Base-by-base conservation (phyloP, 2,329 filamentous ascomycete genomes). In the Juglanconis oblonga region DNA sequence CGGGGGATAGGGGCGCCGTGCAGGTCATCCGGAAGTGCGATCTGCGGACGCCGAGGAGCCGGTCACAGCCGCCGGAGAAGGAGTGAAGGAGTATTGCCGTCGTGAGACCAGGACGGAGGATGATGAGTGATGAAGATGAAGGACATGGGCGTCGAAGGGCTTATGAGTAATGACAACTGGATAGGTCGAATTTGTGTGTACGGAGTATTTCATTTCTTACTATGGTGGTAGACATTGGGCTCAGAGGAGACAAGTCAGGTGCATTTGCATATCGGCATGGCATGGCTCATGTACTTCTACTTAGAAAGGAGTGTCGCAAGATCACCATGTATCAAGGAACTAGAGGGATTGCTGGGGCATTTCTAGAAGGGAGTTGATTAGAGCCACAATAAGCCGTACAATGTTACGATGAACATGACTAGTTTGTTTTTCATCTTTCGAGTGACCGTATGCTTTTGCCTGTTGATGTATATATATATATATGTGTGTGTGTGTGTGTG, bases 11-110 rank as follows among this genome's bases (percentile, higher is more conserved):
- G 17, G 55, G 52, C 11, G 62, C 50, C 8, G 40, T 62, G 36
- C 58, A 61, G 24, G 59, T 64, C 9, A 32, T 64, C 32, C 45
- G 62, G 5, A 62, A 59, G 57, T 62, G 56, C 48, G 62, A 64
- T 10, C 6, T 64, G 51, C 17, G 55, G 6, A 32, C 52, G 14
- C 55, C 59, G 44, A 11, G 62, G 40, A 58, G 59, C 17, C 42
- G 50, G 50, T 62, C 58, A 9, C 62, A 62, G 52, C 52, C 52
- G 3, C 61, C 61, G 44, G 58, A 49, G 2, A 50, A 63, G 47
- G 61, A 63, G 54, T 61, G 31, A 61, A 6, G 31, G 5, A 44
- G 5, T 4, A n/a, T 47, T 32, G 31, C 17, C 17, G 17, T 24
- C 2, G 17, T 24, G 17, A 24, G 17, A 24, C 17, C 17, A 24